A percentile compares a stretch with the other conserved stretches of the same genome.
Evolutionary conservation across 129 eudicot species (phyloP).

Genomic region (Arctium lappa): DNA sequence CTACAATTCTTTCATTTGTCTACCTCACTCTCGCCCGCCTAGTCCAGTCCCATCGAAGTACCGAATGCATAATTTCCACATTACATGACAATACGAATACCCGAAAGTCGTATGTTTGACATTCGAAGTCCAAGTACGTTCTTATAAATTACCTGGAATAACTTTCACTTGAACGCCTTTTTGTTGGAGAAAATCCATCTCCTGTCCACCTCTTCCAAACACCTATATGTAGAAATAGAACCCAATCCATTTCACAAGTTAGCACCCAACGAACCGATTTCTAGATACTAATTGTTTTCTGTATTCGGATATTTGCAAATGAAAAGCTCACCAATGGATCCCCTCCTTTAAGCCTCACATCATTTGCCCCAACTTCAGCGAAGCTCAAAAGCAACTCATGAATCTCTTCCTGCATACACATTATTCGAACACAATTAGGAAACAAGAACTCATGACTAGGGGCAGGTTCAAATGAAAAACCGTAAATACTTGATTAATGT

Average conservation of each 20-base stretch:
- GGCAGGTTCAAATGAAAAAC: too few species aligned
- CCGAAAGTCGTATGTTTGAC: not conserved
- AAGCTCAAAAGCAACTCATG: slow-evolving; percentile 87
- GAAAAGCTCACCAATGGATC: slow-evolving; percentile 75
- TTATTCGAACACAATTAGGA: not conserved
- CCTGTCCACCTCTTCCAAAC: slow-evolving; percentile 98
- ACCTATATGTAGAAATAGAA: slow-evolving; percentile 38
- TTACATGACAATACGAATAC: not conserved
- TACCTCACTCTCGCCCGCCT: too few species aligned
- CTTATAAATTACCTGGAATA: slow-evolving; percentile 63
- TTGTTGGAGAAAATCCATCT: slow-evolving; percentile 95
- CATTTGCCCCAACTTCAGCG: slow-evolving; percentile 94
- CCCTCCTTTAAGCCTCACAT: slow-evolving; percentile 95
- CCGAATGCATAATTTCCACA: too few species aligned
- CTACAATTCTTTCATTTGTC: too few species aligned
- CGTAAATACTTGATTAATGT: too few species aligned
- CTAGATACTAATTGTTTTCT: not conserved
- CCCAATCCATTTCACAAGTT: not conserved
- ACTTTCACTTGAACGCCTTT: slow-evolving; percentile 89
- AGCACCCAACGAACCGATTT: not conserved
- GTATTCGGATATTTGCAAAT: not conserved
- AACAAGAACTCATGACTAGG: not conserved
- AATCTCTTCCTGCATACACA: slow-evolving; percentile 73
- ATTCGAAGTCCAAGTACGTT: not conserved
- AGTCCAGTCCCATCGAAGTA: too few species aligned